These are phyloP conservation scores for Dictyostelium capitatum DNA, from an alignment of 78 protist species.

Conservation along the genomic window DNA sequence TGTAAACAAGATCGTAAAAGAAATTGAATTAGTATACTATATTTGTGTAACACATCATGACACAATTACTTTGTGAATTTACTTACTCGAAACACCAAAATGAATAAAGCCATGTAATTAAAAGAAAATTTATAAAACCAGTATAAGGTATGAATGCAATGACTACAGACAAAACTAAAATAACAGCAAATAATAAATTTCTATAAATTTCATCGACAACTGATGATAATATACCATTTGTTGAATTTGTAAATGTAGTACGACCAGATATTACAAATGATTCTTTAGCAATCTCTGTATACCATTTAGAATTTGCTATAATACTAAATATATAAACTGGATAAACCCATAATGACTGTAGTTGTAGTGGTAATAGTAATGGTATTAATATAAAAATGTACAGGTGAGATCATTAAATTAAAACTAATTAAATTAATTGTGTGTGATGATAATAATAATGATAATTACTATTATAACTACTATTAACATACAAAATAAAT, in stretches of 20 bases:
- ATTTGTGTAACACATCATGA: too few species aligned
- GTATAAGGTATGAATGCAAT: slow-evolving; percentile 75
- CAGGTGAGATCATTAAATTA: too few species aligned
- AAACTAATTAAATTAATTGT: too few species aligned
- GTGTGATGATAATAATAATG: too few species aligned
- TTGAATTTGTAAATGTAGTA: neutral
- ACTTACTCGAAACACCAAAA: slow-evolving; percentile 80
- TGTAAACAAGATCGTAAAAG: too few species aligned
- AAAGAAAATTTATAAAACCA: slow-evolving; percentile 23
- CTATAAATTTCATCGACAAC: slow-evolving; percentile 71
- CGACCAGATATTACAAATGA: slow-evolving; percentile 56
- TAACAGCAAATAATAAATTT: slow-evolving; percentile 54
- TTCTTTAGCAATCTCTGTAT: slow-evolving; percentile 66
- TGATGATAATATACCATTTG: slow-evolving; percentile 17
- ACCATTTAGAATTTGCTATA: slow-evolving; percentile 66
- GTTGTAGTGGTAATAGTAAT: neutral
- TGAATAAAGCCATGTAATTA: slow-evolving; percentile 64
- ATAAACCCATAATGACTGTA: slow-evolving; percentile 68
- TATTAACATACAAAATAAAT: slow-evolving; percentile 76
- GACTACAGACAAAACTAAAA: slow-evolving; percentile 35
- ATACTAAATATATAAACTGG: slow-evolving; percentile 78
- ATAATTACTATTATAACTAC: too few species aligned
- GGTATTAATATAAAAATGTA: too few species aligned
- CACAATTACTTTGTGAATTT: too few species aligned
- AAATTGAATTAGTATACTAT: too few species aligned